Evolutionary conservation across 2,329 filamentous ascomycete genomes (phyloP).

Genomic region (Grosmannia clavigera): DNA sequence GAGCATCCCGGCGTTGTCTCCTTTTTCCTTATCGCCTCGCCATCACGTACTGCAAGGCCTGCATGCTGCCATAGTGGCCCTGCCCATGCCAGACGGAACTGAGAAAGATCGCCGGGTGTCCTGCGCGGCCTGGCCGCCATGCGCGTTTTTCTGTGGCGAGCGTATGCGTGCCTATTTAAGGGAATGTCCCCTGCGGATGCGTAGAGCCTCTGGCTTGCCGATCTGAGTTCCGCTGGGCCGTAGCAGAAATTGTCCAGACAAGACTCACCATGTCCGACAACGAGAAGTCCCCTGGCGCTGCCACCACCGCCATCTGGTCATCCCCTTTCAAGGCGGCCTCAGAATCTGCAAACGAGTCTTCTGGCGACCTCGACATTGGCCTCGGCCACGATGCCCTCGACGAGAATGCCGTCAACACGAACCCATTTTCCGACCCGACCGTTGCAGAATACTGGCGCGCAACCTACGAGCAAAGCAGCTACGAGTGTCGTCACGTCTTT

Average conservation of each 20-base stretch:
- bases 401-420: conserved; percentile 6
- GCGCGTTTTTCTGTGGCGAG: not conserved
- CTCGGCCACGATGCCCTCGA: not conserved
- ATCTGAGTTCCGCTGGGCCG: not conserved
- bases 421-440: conserved; percentile 19
- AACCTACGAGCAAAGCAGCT: conserved; percentile 24
- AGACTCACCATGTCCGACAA: not conserved
- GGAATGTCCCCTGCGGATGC: not conserved
- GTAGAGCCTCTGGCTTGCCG: not conserved
- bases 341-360: not conserved
- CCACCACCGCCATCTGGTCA: not conserved
- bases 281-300: not conserved
- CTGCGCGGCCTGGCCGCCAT: not conserved
- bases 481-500: conserved; percentile 43
- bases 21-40: not conserved
- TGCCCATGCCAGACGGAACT: not conserved
- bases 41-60: not conserved
- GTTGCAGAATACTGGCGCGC: conserved; percentile 21
- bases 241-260: too few species aligned
- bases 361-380: not conserved
- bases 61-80: not conserved
- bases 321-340: not conserved
- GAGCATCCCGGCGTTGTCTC: not conserved
- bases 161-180: not conserved
- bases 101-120: too few species aligned